Base-by-base conservation (phyloP, 345 rosid genomes). In the Populus pruinosa region DNA sequence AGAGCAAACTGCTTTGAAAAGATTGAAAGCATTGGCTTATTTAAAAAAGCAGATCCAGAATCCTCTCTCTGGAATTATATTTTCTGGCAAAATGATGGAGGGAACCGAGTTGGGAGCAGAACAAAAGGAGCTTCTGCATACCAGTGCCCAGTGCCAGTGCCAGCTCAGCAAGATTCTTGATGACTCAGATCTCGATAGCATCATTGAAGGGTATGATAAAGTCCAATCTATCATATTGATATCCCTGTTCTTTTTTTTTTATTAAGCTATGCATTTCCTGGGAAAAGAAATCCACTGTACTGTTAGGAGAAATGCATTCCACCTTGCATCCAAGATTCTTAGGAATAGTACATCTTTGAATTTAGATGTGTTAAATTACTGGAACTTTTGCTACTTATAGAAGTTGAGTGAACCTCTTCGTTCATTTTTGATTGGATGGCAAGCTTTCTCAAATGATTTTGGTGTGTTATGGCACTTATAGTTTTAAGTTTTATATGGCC, bases 81-180 rank as follows among this genome's bases (percentile, higher is more conserved):
- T 91, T 79, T 85, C 99, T 25, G 70, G 86, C 76, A 89, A 88
- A 85, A 87, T 90, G 97, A 79, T 95, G 87, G 97, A 95, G 62
- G 89, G 75, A 35, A 89, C 97, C 36, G 89, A 89, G 53, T 84
- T 95, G 82, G 90, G 91, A 84, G 82, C 83, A 11, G 98, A 93
- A 73, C 99, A 93, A 75, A 87, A 82, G 77, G 86, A 62, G 82
- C 85, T 93, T 80, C 79, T 93, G 80, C 89, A 85, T 49, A 91
- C 94, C 74, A 95, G 97, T 87, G 86, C 89, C 20, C 90, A 83
- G 80, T 95, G 99, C 84, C 93, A 95, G 83, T 85, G 64, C 73
- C 99, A 95, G 80, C 90, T 95, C 39, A 83, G 86, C 86, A 93
- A 87, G 90, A 77, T 95, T 73, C 94, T 95, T 33, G 90, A 92